Evolutionary conservation across 768 basidiomycete genomes (phyloP).

Genomic region (Lactarius psammicola): DNA sequence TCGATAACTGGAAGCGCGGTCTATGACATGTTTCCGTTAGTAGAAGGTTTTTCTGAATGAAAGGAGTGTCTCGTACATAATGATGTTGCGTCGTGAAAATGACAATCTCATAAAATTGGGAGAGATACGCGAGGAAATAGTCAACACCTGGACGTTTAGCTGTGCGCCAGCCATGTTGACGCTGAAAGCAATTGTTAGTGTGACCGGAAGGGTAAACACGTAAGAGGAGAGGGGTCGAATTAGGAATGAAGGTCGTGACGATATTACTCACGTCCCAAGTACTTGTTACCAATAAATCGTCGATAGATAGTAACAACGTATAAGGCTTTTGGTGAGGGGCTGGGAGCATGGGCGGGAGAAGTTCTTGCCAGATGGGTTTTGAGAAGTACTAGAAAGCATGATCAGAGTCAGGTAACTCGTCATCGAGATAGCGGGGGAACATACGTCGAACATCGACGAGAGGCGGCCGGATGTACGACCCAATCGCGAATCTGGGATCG

Average conservation of each 20-base stretch:
- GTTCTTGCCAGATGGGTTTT: constrained; percentile 89
- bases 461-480: constrained; percentile 62
- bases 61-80: constrained; percentile 57
- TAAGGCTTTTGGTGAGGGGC: constrained; percentile 85
- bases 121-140: constrained; percentile 96
- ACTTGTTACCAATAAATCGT: constrained; percentile 87
- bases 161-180: constrained; percentile 93
- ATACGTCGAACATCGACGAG: constrained; percentile 64
- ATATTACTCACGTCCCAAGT: constrained; percentile 88
- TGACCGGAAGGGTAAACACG: background rate
- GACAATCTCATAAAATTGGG: constrained; percentile 97
- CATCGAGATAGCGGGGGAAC: constrained; percentile 33
- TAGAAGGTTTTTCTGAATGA: constrained; percentile 9
- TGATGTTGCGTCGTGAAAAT: constrained; percentile 88
- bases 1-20: constrained; percentile 86
- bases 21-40: constrained; percentile 40
- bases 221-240: background rate
- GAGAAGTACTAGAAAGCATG: constrained; percentile 67
- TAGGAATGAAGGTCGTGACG: background rate
- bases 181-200: constrained; percentile 43
- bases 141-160: constrained; percentile 98
- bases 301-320: constrained; percentile 87
- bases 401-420: background rate
- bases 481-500: constrained; percentile 61
- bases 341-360: constrained; percentile 84